Base-by-base conservation (phyloP, 2,329 filamentous ascomycete genomes). In the Claviceps spartinae region DNA sequence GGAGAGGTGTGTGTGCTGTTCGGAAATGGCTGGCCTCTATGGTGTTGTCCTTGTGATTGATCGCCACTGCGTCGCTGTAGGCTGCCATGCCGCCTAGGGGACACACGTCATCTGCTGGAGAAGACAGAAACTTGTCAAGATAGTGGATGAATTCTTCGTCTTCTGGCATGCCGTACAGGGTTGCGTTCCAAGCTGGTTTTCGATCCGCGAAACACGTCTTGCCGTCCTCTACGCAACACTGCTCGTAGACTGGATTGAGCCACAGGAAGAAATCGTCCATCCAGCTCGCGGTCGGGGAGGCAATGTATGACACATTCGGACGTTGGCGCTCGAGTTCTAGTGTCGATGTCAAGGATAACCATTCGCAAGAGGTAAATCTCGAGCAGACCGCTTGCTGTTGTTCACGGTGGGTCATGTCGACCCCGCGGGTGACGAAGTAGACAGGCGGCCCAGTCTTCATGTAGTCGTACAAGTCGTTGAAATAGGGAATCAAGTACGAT, bases 181-280 rank as follows among this genome's bases (percentile, higher is more conserved):
- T 91, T 48, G 89, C 85, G 61, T 95, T 96, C 91, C 91, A 98
- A 0, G 83, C 72, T 2, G 88, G 88, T 20, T 82, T 69, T 43
- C 90, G 82, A 55, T 82, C 74, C 26, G 79, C 80, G 62, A 98
- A 96, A 68, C 93, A 98, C 1, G 83, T 74, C 59, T 82, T 72
- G 46, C 79, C 79, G 48, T 81, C 64, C 54, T 91, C 83, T 40
- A 86, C 75, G 60, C 87, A 96, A 70, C 77, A 83, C 48, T 77
- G 71, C 45, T 89, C 85, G 22, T 71, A 69, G 44, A 88, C 78
- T 0, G 93, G 93, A 59, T 97, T 95, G n/a, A 97, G 73, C 91
- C 93, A 98, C 54, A 88, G 78, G 69, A 97, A 88, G 69, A 88
- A 97, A 64, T 98, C 93, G 58, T 98, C 93, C 18, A 98, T 79